A percentile compares a stretch with the other conserved stretches of the same genome.
Evolutionary conservation across 495 filamentous ascomycete species (phyloP).

Genomic region (Xylaria castorea): DNA sequence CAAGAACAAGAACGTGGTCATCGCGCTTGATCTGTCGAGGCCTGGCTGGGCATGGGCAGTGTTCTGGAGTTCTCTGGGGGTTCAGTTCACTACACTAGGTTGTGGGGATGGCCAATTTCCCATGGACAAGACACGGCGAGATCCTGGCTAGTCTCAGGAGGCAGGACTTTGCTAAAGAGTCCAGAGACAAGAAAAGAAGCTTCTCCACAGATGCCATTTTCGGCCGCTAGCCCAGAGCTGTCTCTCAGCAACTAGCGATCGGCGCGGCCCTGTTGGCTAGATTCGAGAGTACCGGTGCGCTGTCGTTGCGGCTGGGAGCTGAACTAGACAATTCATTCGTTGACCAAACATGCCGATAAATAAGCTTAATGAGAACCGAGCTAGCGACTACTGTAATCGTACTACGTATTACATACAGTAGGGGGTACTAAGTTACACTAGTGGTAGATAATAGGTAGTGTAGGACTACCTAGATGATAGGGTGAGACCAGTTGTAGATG

Average conservation of each 20-base stretch:
- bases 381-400: not conserved
- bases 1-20: not conserved
- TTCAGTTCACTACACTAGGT: not conserved
- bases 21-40: not conserved
- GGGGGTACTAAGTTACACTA: no score
- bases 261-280: conserved; percentile 22
- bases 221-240: conserved; percentile 17
- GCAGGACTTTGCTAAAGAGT: not conserved
- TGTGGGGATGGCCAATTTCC: conserved; percentile 23
- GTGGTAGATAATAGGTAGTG: not conserved
- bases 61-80: not conserved
- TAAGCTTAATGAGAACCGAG: conserved; percentile 18
- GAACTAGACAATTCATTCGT: conserved; percentile 7
- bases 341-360: conserved; percentile 18
- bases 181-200: conserved; percentile 21
- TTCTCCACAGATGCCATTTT: conserved; percentile 27
- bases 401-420: not conserved
- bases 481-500: not conserved
- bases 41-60: not conserved
- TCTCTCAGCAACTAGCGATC: not conserved
- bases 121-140: not conserved
- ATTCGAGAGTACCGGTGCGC: conserved; percentile 19
- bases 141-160: conserved; percentile 18
- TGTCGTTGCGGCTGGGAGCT: conserved; percentile 15
- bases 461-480: no score